Conservation (phyloP, 768 basidiomycete species). For the Gelatoporia subvermispora region DNA sequence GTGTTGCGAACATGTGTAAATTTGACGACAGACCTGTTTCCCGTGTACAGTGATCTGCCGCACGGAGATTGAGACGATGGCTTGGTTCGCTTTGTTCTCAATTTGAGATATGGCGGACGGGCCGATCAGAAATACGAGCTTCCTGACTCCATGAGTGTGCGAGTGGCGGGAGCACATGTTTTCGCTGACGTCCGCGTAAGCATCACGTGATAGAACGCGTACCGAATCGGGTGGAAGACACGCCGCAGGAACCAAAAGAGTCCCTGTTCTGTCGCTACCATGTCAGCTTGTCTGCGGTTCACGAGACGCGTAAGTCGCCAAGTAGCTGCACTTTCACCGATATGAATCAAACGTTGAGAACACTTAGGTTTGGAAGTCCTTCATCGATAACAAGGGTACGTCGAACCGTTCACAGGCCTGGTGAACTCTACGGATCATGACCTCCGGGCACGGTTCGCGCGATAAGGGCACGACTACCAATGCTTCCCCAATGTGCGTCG, state of each 20-base stretch:
- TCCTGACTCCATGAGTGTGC: too few species aligned
- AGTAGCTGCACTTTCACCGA: background rate
- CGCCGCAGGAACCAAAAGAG: background rate
- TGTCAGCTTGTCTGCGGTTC: constrained; percentile 71
- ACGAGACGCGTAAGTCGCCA: constrained; percentile 47
- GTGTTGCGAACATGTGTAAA: too few species aligned
- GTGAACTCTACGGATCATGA: background rate
- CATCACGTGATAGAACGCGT: too few species aligned
- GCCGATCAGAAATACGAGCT: too few species aligned
- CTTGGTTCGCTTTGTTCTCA: too few species aligned
- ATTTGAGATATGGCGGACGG: too few species aligned
- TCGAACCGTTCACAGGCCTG: background rate
- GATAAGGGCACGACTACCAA: constrained; percentile 68
- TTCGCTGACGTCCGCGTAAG: too few species aligned
- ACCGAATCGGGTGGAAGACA: background rate
- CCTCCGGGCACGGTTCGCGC: constrained; percentile 5
- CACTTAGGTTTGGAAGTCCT: constrained; percentile 75
- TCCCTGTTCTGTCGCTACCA: constrained; percentile 15
- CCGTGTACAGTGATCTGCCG: too few species aligned
- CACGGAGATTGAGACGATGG: too few species aligned
- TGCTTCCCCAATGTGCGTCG: constrained; percentile 74
- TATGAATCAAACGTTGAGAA: constrained; percentile 1
- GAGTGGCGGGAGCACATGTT: too few species aligned
- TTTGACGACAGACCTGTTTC: too few species aligned
- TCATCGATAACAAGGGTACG: constrained; percentile 67